Evolutionary conservation across 495 filamentous ascomycete species (phyloP).

Genomic region (Hypoxylon perforatum): DNA sequence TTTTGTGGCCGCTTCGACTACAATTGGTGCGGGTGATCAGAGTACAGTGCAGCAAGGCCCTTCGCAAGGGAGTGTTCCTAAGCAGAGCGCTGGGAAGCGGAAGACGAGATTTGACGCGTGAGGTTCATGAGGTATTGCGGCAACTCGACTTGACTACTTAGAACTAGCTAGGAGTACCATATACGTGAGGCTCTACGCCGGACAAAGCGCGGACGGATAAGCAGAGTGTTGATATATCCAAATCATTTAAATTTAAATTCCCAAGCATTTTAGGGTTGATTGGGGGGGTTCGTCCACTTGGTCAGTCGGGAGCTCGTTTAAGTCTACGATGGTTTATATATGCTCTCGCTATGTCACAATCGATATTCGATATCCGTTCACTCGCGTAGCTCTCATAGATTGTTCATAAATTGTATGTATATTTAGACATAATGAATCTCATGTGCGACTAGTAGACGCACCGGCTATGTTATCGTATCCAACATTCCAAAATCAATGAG

Average conservation of each 20-base stretch:
- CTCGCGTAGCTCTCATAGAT: background rate
- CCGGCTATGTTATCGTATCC: slow-evolving; percentile 15
- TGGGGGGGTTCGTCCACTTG: no score
- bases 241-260: no score
- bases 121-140: slow-evolving; percentile 13
- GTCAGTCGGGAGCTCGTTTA: no score
- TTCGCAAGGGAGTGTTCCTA: slow-evolving; percentile 52
- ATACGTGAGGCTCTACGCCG: no score
- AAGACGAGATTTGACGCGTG: slow-evolving; percentile 62
- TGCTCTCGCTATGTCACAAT: no score
- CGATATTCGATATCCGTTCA: no score
- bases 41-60: slow-evolving; percentile 36
- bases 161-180: background rate
- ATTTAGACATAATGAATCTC: slow-evolving; percentile 37
- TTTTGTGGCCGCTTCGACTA: slow-evolving; percentile 71
- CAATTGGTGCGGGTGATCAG: slow-evolving; percentile 34
- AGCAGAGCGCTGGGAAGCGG: slow-evolving; percentile 55
- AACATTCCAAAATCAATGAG: slow-evolving; percentile 33
- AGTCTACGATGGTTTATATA: no score
- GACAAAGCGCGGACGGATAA: no score
- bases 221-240: no score
- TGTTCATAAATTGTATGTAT: background rate
- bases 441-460: slow-evolving; percentile 9
- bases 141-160: background rate
- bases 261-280: no score